Percentiles rank a stretch among this genome's conserved stretches.
Evolutionary conservation across 2,329 filamentous ascomycete species (phyloP).

Genomic region (Akanthomyces dipterigenus): DNA sequence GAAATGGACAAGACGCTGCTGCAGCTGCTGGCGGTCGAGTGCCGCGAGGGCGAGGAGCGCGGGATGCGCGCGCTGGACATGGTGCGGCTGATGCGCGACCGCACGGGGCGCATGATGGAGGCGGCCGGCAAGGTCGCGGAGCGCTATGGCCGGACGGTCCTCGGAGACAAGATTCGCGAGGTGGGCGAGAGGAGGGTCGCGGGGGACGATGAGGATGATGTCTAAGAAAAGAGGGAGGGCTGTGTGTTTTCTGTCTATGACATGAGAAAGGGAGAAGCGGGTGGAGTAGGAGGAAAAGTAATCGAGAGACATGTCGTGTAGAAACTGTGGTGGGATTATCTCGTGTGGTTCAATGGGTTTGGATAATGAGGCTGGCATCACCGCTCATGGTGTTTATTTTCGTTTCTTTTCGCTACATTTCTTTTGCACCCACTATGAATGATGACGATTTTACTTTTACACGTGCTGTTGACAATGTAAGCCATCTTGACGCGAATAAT

Average conservation of each 20-base stretch:
- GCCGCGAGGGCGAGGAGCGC: conserved; percentile 82
- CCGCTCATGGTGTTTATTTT: not conserved
- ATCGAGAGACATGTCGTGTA: not conserved
- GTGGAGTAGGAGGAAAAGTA: no score
- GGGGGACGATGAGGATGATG: conserved; percentile 46
- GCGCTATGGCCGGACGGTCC: conserved; percentile 69
- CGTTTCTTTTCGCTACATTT: not conserved
- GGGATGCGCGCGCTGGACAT: conserved; percentile 94
- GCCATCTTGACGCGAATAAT: no score
- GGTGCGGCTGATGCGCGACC: conserved; percentile 77
- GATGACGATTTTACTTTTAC: not conserved
- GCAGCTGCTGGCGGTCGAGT: conserved; percentile 84
- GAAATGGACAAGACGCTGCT: conserved; percentile 86
- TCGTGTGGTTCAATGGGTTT: not conserved
- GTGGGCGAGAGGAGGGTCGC: conserved; percentile 64
- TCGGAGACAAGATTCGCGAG: conserved; percentile 88
- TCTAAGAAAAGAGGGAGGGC: no score
- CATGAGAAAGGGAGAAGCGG: not conserved
- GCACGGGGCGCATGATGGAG: conserved; percentile 82
- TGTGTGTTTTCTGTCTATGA: not conserved
- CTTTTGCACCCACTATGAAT: not conserved
- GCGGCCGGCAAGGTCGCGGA: conserved; percentile 84
- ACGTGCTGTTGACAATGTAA: not conserved
- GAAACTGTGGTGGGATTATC: not conserved
- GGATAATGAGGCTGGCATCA: not conserved